Evolutionary conservation across 2,329 filamentous ascomycete genomes (phyloP), one percentile per base, ranked within the genome.

Genomic region (Paraphaeosphaeria minitans): DNA sequence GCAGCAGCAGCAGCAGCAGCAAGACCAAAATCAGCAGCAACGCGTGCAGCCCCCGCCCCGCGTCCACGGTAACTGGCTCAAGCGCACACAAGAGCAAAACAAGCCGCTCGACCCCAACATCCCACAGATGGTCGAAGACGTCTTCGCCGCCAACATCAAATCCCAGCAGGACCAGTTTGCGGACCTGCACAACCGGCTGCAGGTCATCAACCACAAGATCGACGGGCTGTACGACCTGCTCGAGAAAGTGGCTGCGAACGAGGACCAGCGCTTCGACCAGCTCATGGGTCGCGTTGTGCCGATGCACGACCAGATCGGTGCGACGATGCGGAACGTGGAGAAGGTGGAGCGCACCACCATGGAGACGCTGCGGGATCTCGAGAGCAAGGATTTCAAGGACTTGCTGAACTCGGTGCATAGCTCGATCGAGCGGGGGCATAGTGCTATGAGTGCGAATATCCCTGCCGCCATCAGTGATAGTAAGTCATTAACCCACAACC

Each of bases 181-280:
- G 35, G 93, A 97, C 73, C 83, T 98, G 14, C 90, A 96, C 81
- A 90, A 90, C 80, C 90, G 93, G 33, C 81, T 98, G 19, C 92
- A 93, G 75, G 83, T 81, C 66, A 82, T 92, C 58, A 87, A 87
- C 75, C 88, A 92, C 77, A 87, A 90, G 69, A 79, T 92, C 43
- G 82, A 83, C 21, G 84, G 83, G 65, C 81, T 92, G 57, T 87
- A 86, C 75, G 83, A 82, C 43, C 79, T 86, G 56, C 76, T 89
- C 42, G 80, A 83, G 12, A 75, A 80, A 41, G 77, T 85, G 56
- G 78, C 82, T 51, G 78, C 79, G 57, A 75, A 83, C 39, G 78
- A 82, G 64, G 84, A 89, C 70, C 77, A 84, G 67, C 83, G 84
- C 52, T 83, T 87, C 76, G 78, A 81, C 35, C 86, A 89, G 65